Base-by-base conservation (phyloP, 2,329 filamentous ascomycete species). In the Aspergillus pseudoviridinutans region DNA sequence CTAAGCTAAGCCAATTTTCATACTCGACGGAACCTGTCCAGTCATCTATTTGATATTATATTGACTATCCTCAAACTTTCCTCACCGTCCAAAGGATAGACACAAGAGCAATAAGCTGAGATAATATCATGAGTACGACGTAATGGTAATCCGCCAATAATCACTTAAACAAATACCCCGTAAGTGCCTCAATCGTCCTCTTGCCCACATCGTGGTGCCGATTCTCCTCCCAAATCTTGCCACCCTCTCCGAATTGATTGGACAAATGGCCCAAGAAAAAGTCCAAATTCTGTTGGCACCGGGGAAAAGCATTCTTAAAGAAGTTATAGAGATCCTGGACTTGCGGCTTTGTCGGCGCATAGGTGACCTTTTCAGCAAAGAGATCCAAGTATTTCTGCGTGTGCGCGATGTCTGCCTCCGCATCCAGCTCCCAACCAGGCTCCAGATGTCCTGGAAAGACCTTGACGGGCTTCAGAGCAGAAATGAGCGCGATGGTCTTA, bases 191-290 rank as follows among this genome's bases (percentile, higher is more conserved):
- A 2, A 57, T 22, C 4, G 51, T 63, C 54, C 62, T 54, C 22
- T 25, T 32, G 5, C 51, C 63, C 4, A 64, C 59, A 50, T 62
- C 42, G 38, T 72, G 69, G 58, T 69, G 69, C 49, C 65, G 58
- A 51, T 71, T 74, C 55, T 71, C 71, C 58, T 71, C 69, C 68
- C 70, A 71, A 0, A 66, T 57, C 38, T 65, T 49, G 0, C 70
- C 70, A 0, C 70, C 70, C 51, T 71, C 65, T 0, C 70, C 71
- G 50, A 69, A 73, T 32, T 70, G 67, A 52, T 72, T 71, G 24
- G 64, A 62, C 51, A 73, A 47, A 58, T 73, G 67, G 4, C 68
- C 69, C 20, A 74, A 27, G 57, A 74, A 73, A 63, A 72, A 73
- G 20, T 71, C 68, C n/a, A 71, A 53, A 17, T 73, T 72, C 58